Conservation (phyloP, 2,329 filamentous ascomycete species). For the Blastomyces emzantsi region DNA sequence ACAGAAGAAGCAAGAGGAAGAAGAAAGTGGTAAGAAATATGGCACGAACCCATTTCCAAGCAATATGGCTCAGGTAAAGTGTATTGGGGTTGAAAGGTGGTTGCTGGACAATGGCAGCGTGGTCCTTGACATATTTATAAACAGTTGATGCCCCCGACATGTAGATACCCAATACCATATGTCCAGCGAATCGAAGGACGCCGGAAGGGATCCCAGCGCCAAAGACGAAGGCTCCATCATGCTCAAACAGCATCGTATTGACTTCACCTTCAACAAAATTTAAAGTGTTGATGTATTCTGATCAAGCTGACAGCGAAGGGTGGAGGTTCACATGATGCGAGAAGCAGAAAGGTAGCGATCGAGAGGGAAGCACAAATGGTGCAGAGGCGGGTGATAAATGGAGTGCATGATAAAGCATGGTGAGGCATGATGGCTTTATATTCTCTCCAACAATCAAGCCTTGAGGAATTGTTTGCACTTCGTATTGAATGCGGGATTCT, state of each 20-base stretch:
- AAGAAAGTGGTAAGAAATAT: neutral
- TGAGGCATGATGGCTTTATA: neutral
- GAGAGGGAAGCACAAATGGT: neutral
- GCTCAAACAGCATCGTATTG: neutral
- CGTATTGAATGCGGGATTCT: neutral
- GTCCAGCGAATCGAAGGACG: slow-evolving; percentile 5
- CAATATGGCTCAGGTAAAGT: neutral
- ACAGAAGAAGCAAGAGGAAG: neutral
- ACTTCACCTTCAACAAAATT: neutral
- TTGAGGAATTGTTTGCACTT: neutral
- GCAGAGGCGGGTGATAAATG: neutral
- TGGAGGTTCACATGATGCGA: neutral
- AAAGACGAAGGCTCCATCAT: neutral
- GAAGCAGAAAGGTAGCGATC: neutral
- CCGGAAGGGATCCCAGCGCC: neutral
- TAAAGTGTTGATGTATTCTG: neutral
- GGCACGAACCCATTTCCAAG: slow-evolving; percentile 9
- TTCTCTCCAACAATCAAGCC: neutral
- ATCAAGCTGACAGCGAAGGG: neutral
- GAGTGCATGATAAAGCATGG: neutral
- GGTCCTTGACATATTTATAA: neutral
- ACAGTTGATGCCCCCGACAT: neutral
- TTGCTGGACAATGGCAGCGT: slow-evolving; percentile 5
- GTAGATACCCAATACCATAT: slow-evolving; percentile 2
- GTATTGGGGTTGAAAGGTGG: slow-evolving; percentile 7